Percentiles rank a stretch among this genome's conserved stretches.
These are phyloP conservation scores for Arabidopsis hybrid DNA, from an alignment of 441 rosid species.

Conservation along the genomic window DNA sequence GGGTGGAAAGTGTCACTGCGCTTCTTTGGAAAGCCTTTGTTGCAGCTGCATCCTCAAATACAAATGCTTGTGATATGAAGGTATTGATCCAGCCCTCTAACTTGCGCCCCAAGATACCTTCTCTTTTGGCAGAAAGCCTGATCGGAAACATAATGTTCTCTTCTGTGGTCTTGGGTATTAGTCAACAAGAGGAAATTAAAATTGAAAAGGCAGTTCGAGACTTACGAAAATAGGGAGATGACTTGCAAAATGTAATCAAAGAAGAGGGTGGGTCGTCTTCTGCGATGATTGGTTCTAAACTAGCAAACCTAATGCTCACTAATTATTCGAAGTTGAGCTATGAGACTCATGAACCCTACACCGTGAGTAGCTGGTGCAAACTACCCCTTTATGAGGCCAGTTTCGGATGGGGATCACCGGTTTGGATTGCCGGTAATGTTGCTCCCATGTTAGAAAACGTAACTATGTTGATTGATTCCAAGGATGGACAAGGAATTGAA, in stretches of 20 bases:
- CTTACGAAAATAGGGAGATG: not conserved
- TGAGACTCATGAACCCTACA: not conserved
- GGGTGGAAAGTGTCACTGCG: constrained; percentile 47
- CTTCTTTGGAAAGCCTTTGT: constrained; percentile 43
- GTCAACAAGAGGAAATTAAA: constrained; percentile 7
- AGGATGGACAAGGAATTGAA: constrained; percentile 39
- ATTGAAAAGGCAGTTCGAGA: constrained; percentile 11
- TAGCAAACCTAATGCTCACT: constrained; percentile 18
- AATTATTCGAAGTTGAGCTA: constrained; percentile 15
- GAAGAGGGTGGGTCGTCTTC: not conserved
- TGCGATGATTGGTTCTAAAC: constrained; percentile 25
- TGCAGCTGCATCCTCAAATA: not conserved
- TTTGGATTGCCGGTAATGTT: constrained; percentile 17
- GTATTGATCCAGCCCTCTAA: constrained; percentile 22
- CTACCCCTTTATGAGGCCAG: constrained; percentile 4
- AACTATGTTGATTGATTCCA: constrained; percentile 7
- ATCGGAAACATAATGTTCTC: constrained; percentile 33
- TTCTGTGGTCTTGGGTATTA: constrained; percentile 6
- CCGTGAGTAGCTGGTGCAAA: constrained; percentile 27
- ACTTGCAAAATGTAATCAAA: not conserved
- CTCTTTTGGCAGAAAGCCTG: constrained; percentile 23
- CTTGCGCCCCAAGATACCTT: constrained; percentile 28
- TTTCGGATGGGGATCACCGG: constrained; percentile 27
- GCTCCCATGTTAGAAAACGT: not conserved
- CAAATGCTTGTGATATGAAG: not conserved